Conservation (phyloP, 371 early-diverging fungal genomes). For the Actinomortierella wolfii region DNA sequence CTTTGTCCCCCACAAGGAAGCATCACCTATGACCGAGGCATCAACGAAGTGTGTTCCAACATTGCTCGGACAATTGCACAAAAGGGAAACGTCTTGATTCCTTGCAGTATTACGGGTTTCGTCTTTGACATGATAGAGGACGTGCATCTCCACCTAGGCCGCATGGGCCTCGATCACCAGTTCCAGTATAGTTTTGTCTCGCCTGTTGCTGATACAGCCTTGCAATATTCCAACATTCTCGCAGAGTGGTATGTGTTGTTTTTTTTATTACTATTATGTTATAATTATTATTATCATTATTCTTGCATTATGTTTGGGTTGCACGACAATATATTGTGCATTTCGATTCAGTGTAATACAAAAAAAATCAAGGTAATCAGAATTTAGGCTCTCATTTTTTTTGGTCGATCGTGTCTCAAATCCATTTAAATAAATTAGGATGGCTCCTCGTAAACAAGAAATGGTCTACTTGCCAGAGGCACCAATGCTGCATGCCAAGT, state of each 20-base stretch:
- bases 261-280: background rate
- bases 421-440: constrained; percentile 47
- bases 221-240: constrained; percentile 84
- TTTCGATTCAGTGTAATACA: too few species aligned
- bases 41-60: constrained; percentile 38
- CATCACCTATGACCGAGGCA: constrained; percentile 28
- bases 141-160: constrained; percentile 55
- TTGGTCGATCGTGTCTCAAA: background rate
- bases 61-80: constrained; percentile 60
- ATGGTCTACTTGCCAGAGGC: constrained; percentile 59
- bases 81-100: constrained; percentile 72
- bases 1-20: constrained; percentile 33
- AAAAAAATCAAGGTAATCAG: background rate
- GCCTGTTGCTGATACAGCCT: constrained; percentile 75
- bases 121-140: constrained; percentile 77
- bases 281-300: too few species aligned
- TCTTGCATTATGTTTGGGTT: too few species aligned
- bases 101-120: constrained; percentile 70
- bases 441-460: constrained; percentile 63
- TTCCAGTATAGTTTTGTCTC: constrained; percentile 73
- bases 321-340: too few species aligned
- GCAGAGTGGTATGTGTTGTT: constrained; percentile 76
- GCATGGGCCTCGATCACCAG: constrained; percentile 57
- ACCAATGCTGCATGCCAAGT: constrained; percentile 59
- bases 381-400: background rate